A percentile compares a stretch with the other conserved stretches of the same genome.
These are phyloP conservation scores for Salvia miltiorrhiza DNA, from an alignment of 257 asterid genomes.

Conservation along the genomic window DNA sequence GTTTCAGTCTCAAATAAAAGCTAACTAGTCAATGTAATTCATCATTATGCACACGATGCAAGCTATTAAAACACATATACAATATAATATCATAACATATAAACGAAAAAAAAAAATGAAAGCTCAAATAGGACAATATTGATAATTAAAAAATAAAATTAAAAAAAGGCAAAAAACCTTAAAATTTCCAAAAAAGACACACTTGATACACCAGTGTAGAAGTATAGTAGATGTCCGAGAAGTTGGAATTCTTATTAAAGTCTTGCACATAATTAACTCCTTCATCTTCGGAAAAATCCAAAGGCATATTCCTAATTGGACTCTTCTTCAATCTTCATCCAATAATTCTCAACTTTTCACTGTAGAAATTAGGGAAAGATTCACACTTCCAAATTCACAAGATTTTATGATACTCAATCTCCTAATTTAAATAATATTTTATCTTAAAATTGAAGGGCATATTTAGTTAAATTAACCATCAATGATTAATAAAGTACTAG, in stretches of 20 bases:
- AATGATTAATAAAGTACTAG: background rate
- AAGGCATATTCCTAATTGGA: slow-evolving; percentile 16
- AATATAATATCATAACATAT: background rate
- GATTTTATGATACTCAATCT: too few relatives aligned
- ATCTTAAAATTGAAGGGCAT: too few relatives aligned
- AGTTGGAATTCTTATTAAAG: background rate
- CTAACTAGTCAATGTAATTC: background rate
- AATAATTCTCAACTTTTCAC: background rate
- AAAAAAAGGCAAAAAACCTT: background rate
- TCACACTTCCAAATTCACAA: too few relatives aligned
- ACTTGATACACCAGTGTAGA: background rate
- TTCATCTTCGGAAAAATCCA: background rate
- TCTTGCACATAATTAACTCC: background rate
- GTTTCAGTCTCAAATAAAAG: background rate
- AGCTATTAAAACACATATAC: background rate
- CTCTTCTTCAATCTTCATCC: background rate
- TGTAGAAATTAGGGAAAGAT: too few relatives aligned
- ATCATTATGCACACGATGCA: background rate
- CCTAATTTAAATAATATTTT: too few relatives aligned
- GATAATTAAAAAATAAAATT: background rate
- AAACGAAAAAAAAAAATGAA: background rate
- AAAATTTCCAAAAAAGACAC: background rate
- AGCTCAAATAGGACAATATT: background rate
- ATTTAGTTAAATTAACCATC: too few relatives aligned
- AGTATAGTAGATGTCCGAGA: background rate